Conservation (phyloP, 1,284 basidiomycete genomes). For the Rhodotorula glutinis region DNA sequence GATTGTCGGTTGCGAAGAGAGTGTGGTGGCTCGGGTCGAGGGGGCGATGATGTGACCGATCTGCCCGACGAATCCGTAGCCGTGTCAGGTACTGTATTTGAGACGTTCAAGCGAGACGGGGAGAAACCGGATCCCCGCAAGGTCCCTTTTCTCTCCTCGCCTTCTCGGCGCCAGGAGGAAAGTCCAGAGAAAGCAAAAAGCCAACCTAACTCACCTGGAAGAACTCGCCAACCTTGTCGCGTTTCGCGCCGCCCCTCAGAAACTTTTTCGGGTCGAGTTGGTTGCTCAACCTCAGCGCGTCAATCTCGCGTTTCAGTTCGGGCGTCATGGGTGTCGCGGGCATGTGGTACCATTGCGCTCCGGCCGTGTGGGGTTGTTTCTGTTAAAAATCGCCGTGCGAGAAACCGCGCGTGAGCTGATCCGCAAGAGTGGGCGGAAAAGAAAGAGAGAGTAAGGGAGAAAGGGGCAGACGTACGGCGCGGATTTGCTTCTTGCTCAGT, state of each 20-base stretch:
- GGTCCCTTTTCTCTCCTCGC: too few relatives aligned
- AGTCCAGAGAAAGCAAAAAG: constrained; percentile 1
- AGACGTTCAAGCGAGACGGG: too few relatives aligned
- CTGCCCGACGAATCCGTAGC: constrained; percentile 52
- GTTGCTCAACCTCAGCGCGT: constrained; percentile 84
- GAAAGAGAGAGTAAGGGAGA: too few relatives aligned
- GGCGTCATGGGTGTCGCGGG: constrained; percentile 74
- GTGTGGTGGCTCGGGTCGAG: constrained; percentile 67
- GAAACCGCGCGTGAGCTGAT: background rate
- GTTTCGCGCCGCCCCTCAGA: constrained; percentile 80
- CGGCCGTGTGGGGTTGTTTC: constrained; percentile 57
- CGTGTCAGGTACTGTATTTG: too few relatives aligned
- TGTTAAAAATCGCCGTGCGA: background rate
- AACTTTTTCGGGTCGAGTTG: constrained; percentile 95
- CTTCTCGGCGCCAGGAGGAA: too few relatives aligned
- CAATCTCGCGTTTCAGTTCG: constrained; percentile 82
- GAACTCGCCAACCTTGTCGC: constrained; percentile 66
- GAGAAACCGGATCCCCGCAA: too few relatives aligned
- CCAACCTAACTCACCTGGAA: constrained; percentile 66
- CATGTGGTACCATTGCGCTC: constrained; percentile 84
- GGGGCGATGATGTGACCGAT: constrained; percentile 83
- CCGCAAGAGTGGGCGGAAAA: too few relatives aligned
- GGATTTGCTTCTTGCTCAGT: constrained; percentile 33
- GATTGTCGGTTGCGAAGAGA: constrained; percentile 62
- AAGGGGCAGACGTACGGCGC: constrained; percentile 19